phyloP scores from a whole-genome alignment of 1,139 yeast genomes.

The Geotrichum europaeum region DNA sequence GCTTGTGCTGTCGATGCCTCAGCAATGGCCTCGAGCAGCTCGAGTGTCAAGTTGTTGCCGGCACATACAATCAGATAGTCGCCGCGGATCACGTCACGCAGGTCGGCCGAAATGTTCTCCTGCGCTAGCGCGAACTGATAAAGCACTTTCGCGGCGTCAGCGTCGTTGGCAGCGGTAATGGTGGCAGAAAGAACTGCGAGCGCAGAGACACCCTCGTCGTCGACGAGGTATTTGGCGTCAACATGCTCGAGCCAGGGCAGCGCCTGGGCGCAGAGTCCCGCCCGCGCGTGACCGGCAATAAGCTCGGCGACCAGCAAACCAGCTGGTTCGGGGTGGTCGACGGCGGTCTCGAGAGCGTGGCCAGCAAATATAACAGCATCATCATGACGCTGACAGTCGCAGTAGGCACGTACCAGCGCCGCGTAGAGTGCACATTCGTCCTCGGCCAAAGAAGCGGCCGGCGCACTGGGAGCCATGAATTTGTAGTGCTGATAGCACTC shows the following conservation, averaged over 20 bases:
- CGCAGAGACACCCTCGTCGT: slow-evolving; percentile 17
- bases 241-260: slow-evolving; percentile 33
- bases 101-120: slow-evolving; percentile 26
- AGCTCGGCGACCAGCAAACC: slow-evolving; percentile 22
- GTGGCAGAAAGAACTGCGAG: slow-evolving; percentile 22
- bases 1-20: slow-evolving; percentile 32
- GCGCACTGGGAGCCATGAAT: neutral
- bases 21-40: slow-evolving; percentile 29
- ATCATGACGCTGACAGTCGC: slow-evolving; percentile 24
- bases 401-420: slow-evolving; percentile 32
- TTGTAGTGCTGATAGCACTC: slow-evolving; percentile 17
- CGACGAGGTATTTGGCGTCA: slow-evolving; percentile 4
- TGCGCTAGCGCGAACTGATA: slow-evolving; percentile 16
- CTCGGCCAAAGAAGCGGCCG: neutral
- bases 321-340: slow-evolving; percentile 7
- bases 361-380: slow-evolving; percentile 30
- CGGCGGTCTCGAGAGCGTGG: slow-evolving; percentile 20
- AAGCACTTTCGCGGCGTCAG: slow-evolving; percentile 22
- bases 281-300: slow-evolving; percentile 29
- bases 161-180: slow-evolving; percentile 21
- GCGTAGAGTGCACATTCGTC: slow-evolving; percentile 22
- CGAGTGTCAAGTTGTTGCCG: slow-evolving; percentile 18
- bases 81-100: slow-evolving; percentile 23
- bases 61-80: slow-evolving; percentile 23
- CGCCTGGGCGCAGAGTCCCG: slow-evolving; percentile 30